Evolutionary conservation across 2,329 filamentous ascomycete genomes (phyloP), one percentile per base, ranked within the genome.

Genomic region (Hymenoscyphus albidus): DNA sequence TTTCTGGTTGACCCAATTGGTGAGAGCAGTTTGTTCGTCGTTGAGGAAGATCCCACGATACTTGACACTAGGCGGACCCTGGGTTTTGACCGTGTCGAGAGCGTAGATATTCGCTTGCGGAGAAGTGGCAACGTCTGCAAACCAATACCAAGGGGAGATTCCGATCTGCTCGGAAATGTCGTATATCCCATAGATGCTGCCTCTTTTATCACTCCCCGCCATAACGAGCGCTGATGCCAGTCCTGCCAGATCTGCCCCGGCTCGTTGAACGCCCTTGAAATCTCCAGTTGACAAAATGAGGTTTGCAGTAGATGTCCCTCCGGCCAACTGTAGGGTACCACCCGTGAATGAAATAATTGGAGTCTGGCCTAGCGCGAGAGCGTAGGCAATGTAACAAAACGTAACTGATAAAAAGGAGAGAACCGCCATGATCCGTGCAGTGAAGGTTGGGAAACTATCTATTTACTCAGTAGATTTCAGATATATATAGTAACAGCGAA

Each of bases 81-180:
- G 81, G 1, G 77, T 71, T 60, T 81, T 82, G 13, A 74, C 76
- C 2, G 74, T 77, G 57, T 78, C 74, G 16, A 66, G 56, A 14
- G 82, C 80, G 67, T 81, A 83, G 58, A 85, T 78, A 2, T 74
- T 75, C 5, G 73, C 69, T 64, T 81, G 80, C 51, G 76, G 75
- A 38, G 78, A 76, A 1, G 78, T 69, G 5, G 81, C 77, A 1
- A 83, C 80, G 69, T 85, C 83, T 5, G 83, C 83, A 73, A 79
- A 84, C 77, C 78, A 85, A 72, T 85, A 78, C 82, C 82, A 85
- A 61, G 86, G 87, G 9, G 85, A 88, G 14, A 90, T 87, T 27
- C 88, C 88, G 62, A 90, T 90, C 72, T 91, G 88, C 74, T 90
- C 87, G 13, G 85, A 88, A 58, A 91, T 76, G 65, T 88, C 86